Evolutionary conservation across 495 filamentous ascomycete genomes (phyloP), one percentile per base, ranked within the genome.

Genomic region (Sordaria brevicollis): DNA sequence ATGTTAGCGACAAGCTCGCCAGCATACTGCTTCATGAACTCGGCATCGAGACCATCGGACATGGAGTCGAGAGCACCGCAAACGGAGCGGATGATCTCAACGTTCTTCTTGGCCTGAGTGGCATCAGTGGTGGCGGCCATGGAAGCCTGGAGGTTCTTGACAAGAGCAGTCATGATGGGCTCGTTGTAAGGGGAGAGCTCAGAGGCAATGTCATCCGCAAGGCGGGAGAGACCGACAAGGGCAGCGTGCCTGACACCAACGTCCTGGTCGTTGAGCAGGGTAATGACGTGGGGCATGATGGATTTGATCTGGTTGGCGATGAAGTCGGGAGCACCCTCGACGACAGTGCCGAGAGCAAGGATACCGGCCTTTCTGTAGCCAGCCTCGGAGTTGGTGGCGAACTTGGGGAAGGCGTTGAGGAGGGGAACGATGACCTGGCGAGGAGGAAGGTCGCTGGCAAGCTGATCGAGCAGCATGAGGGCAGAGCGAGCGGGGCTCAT

Each of bases 281-380:
- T 89, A 57, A 97, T 84, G 69, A 97, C 89, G 69, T 91, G 85
- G 39, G 95, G 96, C 80, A 97, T 89, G 76, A 97, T 90, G 71
- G 89, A 87, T 76, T 89, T 85, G 75, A 96, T 86, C 83, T 97
- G 93, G 9, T 93, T 95, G 71, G 90, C 91, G 74, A 97, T 90
- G 81, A 97, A 97, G 75, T 97, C 95, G 8, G 95, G 95, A 38
- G 95, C 96, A 72, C 95, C 95, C 81, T 99, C 95, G 67, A 97
- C 95, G 74, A 92, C 93, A 83, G 93, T 96, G 68, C 94, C 95
- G 5, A 99, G 84, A 8, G 95, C 90, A 72, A 98, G 86, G 75
- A 97, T 92, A 79, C 93, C 93, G 43, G 94, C 95, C 78, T 93
- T 91, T 65, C 94, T 89, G 79, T 89, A 91, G 70, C 91, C 90